Evolutionary conservation across 768 basidiomycete genomes (phyloP), one percentile per base, ranked within the genome.

Genomic region (Guyanaporus albipodus): DNA sequence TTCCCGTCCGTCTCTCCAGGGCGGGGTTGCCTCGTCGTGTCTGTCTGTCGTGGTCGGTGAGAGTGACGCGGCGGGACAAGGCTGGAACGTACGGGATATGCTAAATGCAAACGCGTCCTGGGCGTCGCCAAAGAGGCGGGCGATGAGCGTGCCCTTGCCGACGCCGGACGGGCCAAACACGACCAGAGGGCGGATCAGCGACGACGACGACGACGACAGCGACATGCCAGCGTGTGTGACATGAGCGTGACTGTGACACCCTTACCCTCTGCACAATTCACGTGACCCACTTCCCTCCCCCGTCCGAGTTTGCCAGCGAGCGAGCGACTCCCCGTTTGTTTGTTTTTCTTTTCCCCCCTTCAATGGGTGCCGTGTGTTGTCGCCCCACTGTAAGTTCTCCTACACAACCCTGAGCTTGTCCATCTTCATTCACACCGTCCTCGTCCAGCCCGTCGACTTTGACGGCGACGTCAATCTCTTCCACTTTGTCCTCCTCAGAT

Each of bases 401-500:
- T 15, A n/a, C 34, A 1, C 3, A 22, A 2, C 3, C 3, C n/a
- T n/a, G 1, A 0, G 18, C 17, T 14, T 4, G 28, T 14, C 10
- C 3, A 3, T 1, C 6, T 15, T 45, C 37, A 33, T 21, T 4
- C 33, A 18, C 34, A 22, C 32, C 42, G 46, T 31, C 40, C 17
- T 7, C 7, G 4, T 2, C 23, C 39, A 95, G 90, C 90, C 90
- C 53, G 86, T 94, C 69, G 92, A 95, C 74, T 95, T 93, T 63
- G 91, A 94, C 57, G 91, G 88, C 54, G 91, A 95, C 52, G 86
- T 92, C 63, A 95, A 91, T 63, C 83, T 99, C 47, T 99, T 96
- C 67, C 96, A 99, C 63, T 99, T 99, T 63, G 79, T 90, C 52
- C 84, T 99, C 32, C 69, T 98, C 17, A 77, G 95, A 58, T 94